Base-by-base conservation (phyloP, 176 grass and related monocot genomes). In the Thinopyrum elongatum region DNA sequence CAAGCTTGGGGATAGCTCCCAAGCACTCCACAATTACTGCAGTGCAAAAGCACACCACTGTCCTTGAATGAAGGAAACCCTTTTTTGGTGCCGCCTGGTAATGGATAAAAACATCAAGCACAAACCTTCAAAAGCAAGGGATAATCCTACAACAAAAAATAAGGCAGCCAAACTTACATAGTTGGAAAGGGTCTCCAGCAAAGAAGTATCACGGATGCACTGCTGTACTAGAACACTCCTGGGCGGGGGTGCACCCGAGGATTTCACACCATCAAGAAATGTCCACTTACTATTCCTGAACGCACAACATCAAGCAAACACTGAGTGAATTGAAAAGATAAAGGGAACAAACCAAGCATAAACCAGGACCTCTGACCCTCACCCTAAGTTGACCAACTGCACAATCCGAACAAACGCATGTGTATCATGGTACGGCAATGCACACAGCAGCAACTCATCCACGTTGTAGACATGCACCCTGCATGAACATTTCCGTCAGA, bases 391-490 rank as follows among this genome's bases (percentile, higher is more conserved):
- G 83, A 95, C 74, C 86, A 98, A 64, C 51, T 98, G 96, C 29
- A 95, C 88, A 70, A 98, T 91, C 81, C 90, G 93, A 77, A 98
- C 96, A 89, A 98, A 98, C 0, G 90, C 65, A 57, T 90, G 87
- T 1, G 96, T 98, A 64, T 95, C 96, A 82, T 98, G 96, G 70
- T 95, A 98, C 0, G 96, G 96, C 35, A 98, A 75, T 47, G 88
- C 88, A 17, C 91, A 89, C 29, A 98, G 74, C 81, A 94, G 80
- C 70, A 98, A 82, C 84, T 95, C 96, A 65, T 98, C 93, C 68
- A 91, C 29, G 73, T 98, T 95, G 86, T 94, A 98, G 47, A 95
- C 84, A 91, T 98, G 93, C 84, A 98, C 90, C 86, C 96, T 98
- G 55, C 74, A 94, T 57, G 14, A 93, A 74, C 57, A 90, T 83